Percentiles rank a stretch among this genome's conserved stretches.
Conservation (phyloP, 768 basidiomycete species). For the Exidia glandulosa region DNA sequence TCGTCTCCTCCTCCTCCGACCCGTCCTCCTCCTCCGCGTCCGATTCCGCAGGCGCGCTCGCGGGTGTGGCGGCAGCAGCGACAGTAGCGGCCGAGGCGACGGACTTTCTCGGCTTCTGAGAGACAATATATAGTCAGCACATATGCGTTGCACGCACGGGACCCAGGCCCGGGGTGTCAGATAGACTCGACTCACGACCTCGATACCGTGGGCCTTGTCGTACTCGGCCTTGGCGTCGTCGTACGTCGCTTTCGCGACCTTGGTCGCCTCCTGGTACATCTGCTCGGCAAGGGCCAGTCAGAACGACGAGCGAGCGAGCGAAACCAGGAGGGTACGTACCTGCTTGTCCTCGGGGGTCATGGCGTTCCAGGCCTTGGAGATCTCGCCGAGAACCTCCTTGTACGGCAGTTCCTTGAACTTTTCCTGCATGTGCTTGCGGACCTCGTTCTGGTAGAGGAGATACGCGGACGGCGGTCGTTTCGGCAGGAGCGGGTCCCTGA, state of each 20-base stretch:
- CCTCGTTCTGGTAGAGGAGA: constrained; percentile 87
- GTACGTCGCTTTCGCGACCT: constrained; percentile 21
- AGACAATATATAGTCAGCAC: constrained; percentile 20
- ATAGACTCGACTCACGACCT: constrained; percentile 2
- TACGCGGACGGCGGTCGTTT: constrained; percentile 90
- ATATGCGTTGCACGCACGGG: constrained; percentile 46
- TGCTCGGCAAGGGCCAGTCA: constrained; percentile 15
- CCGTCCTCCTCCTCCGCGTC: constrained; percentile 14
- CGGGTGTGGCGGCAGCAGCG: not conserved
- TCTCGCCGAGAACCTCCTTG: constrained; percentile 57
- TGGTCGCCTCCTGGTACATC: constrained; percentile 34
- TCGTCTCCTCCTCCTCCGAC: not conserved
- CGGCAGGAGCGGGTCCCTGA: constrained; percentile 84
- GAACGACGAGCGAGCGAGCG: constrained; percentile 5
- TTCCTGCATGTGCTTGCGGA: constrained; percentile 62
- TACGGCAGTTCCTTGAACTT: constrained; percentile 55
- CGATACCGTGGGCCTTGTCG: constrained; percentile 39
- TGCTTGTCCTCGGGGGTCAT: constrained; percentile 62
- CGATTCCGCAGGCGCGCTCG: constrained; percentile 12
- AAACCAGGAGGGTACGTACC: constrained; percentile 34
- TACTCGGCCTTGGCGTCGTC: constrained; percentile 53
- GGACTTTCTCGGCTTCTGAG: not conserved
- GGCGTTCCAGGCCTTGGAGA: constrained; percentile 62
- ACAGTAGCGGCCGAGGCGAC: constrained; percentile 31
- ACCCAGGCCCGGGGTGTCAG: too few relatives aligned